phyloP scores from a whole-genome alignment of 2,329 filamentous ascomycete species.

The Magnaporthiopsis rhizophila region DNA sequence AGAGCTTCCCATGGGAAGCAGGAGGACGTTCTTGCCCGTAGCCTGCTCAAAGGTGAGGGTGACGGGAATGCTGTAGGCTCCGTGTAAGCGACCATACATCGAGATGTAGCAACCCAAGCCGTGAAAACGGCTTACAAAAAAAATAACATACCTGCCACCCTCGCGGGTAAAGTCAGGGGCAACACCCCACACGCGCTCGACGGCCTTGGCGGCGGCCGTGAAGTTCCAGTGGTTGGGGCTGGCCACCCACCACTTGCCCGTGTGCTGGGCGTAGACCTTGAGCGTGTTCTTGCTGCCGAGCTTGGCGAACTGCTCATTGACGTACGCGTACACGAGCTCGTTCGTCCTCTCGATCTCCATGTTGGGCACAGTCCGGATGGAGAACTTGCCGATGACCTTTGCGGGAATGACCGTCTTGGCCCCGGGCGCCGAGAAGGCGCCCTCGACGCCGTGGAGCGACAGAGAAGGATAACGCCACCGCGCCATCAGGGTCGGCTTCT shows the following conservation, averaged over 20 bases:
- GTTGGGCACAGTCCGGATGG: conserved; percentile 91
- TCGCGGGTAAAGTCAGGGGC: conserved; percentile 93
- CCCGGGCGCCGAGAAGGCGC: conserved; percentile 84
- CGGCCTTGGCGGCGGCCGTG: conserved; percentile 86
- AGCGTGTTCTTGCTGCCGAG: conserved; percentile 87
- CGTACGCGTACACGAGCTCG: conserved; percentile 71
- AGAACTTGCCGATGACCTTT: conserved; percentile 97
- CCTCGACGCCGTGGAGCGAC: conserved; percentile 90
- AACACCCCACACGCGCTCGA: conserved; percentile 88
- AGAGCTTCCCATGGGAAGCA: conserved; percentile 94
- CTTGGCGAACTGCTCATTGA: conserved; percentile 78
- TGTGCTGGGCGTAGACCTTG: conserved; percentile 75
- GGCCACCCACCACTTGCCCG: conserved; percentile 98
- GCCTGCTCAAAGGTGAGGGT: conserved; percentile 97
- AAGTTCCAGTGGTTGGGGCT: conserved; percentile 99
- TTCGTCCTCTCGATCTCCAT: conserved; percentile 94
- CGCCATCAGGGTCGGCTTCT: conserved; percentile 89
- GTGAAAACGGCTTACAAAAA: background rate
- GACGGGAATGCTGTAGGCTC: conserved; percentile 68
- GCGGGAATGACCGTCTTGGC: conserved; percentile 98
- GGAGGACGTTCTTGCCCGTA: conserved; percentile 92
- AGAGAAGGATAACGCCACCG: conserved; percentile 93
- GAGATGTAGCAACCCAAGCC: no score
- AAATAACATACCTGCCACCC: conserved; percentile 64
- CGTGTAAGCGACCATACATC: background rate